phyloP scores from a whole-genome alignment of 139 green algal genomes.

The Auxenochlorella pyrenoidosa region DNA sequence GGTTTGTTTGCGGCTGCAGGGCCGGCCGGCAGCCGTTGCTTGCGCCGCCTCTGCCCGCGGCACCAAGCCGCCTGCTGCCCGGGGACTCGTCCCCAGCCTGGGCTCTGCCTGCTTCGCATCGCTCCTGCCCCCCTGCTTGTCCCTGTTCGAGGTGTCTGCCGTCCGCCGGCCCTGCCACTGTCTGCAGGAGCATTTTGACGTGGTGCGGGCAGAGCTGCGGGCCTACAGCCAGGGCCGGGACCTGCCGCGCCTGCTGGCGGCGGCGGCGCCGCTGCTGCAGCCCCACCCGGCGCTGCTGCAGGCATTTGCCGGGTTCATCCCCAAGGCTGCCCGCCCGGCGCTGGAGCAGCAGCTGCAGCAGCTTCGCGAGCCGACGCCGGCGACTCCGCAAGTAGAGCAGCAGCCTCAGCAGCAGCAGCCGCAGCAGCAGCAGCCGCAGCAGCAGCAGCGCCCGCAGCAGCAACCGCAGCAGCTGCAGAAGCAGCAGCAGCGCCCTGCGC shows the following conservation, averaged over 20 bases:
- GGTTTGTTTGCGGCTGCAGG: too few relatives aligned
- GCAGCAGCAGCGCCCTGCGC: neutral
- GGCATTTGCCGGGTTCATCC: conserved; percentile 66
- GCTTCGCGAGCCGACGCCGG: neutral
- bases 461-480: neutral
- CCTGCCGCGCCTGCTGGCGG: conserved; percentile 52
- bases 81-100: too few relatives aligned
- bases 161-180: neutral
- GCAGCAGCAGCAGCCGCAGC: neutral
- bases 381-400: neutral
- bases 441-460: neutral
- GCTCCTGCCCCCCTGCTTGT: neutral
- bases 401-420: conserved; percentile 8
- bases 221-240: conserved; percentile 42
- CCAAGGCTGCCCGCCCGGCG: conserved; percentile 32
- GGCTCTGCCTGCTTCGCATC: too few relatives aligned
- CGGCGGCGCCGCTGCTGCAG: conserved; percentile 59
- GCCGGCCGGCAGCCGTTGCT: too few relatives aligned
- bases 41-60: too few relatives aligned
- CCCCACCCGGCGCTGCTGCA: conserved; percentile 52
- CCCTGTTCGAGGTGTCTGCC: neutral
- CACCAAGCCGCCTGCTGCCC: too few relatives aligned
- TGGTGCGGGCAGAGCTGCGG: neutral
- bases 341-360: neutral
- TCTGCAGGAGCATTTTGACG: neutral